Evolutionary conservation across 805 yeast genomes (phyloP).

Genomic region (Candida maesae): DNA sequence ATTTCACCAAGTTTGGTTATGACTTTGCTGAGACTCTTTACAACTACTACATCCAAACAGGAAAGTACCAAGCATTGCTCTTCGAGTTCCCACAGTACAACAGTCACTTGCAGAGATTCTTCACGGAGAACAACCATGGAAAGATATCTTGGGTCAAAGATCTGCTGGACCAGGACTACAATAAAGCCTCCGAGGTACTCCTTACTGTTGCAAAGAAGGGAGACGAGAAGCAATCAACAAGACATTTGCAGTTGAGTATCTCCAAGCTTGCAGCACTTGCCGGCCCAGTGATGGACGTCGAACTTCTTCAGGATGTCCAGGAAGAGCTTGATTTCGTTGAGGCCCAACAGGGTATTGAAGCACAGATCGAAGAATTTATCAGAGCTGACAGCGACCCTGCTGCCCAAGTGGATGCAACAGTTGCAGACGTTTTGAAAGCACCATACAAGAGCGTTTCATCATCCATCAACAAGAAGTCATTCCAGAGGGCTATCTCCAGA

Average conservation of each 20-base stretch:
- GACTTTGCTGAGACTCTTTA: slow-evolving; percentile 65
- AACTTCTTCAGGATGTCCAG: slow-evolving; percentile 43
- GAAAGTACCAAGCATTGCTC: slow-evolving; percentile 51
- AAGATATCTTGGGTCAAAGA: slow-evolving; percentile 72
- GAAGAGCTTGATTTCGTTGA: slow-evolving; percentile 44
- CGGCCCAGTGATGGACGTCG: slow-evolving; percentile 16
- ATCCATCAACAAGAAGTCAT: slow-evolving; percentile 23
- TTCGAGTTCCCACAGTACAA: slow-evolving; percentile 53
- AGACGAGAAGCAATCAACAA: slow-evolving; percentile 42
- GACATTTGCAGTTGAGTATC: slow-evolving; percentile 57
- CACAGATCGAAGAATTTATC: slow-evolving; percentile 27
- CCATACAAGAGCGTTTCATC: slow-evolving; percentile 18
- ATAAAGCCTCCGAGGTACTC: slow-evolving; percentile 47
- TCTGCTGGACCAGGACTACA: slow-evolving; percentile 47
- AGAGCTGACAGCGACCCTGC: slow-evolving; percentile 30
- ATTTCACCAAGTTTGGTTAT: slow-evolving; percentile 61
- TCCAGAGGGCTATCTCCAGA: slow-evolving; percentile 26
- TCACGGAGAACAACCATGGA: slow-evolving; percentile 44
- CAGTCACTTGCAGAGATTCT: slow-evolving; percentile 46
- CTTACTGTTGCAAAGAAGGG: slow-evolving; percentile 36
- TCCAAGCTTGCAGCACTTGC: slow-evolving; percentile 68
- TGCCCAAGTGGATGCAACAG: slow-evolving; percentile 23
- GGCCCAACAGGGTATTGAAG: slow-evolving; percentile 41
- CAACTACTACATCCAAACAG: slow-evolving; percentile 49
- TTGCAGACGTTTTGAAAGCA: slow-evolving; percentile 23